Conservation (phyloP, 139 green algal species). For the Chlamydomonas schloesseri region DNA sequence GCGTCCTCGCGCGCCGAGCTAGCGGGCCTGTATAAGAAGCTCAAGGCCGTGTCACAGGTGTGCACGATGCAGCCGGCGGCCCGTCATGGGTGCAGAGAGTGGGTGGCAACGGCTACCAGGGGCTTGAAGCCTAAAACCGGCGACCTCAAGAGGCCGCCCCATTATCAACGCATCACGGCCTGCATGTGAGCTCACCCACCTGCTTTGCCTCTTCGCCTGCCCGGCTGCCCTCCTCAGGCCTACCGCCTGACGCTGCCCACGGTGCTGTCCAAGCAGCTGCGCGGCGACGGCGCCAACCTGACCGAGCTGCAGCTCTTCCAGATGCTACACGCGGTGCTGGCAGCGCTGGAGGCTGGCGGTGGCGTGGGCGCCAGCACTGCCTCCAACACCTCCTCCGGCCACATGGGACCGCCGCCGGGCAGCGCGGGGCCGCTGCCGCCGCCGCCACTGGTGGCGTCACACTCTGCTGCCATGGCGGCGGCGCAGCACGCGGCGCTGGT, state of each 20-base stretch:
- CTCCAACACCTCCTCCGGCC: background rate
- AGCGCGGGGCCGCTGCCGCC: constrained; percentile 8
- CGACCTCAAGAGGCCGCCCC: too few species aligned
- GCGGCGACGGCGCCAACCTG: constrained; percentile 20
- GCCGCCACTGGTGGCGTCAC: constrained; percentile 32
- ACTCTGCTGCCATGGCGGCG: background rate
- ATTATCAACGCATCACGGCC: too few species aligned
- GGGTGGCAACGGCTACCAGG: too few species aligned
- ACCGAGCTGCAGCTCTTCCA: constrained; percentile 43
- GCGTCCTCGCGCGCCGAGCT: constrained; percentile 11
- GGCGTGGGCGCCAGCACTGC: background rate
- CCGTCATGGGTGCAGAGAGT: too few species aligned
- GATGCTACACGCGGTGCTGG: constrained; percentile 29
- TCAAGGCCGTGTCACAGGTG: constrained; percentile 21
- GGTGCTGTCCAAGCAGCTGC: constrained; percentile 9
- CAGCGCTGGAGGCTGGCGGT: constrained; percentile 24
- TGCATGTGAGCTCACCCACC: too few species aligned
- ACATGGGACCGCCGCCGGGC: background rate
- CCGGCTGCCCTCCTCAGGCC: background rate
- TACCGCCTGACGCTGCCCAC: constrained; percentile 32
- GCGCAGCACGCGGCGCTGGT: constrained; percentile 2
- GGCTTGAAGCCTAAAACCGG: too few species aligned
- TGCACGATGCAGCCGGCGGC: background rate
- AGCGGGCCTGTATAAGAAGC: constrained; percentile 27
- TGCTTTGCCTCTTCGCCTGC: too few species aligned